Base-by-base conservation (phyloP, 2,329 filamentous ascomycete genomes). In the Monilinia aucupariae region DNA sequence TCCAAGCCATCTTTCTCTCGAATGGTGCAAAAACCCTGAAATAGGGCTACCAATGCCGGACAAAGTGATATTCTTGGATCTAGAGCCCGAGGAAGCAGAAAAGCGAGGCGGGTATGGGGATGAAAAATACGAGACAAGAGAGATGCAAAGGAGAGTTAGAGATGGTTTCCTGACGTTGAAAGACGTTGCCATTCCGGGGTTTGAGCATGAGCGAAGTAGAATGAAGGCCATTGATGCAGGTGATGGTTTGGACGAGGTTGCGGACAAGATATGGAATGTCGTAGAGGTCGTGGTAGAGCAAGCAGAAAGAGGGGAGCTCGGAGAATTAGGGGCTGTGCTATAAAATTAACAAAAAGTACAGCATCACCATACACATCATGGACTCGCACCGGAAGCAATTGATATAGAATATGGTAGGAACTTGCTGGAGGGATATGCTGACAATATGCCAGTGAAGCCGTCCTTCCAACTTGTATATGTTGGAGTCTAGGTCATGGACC, bases 1-100 rank as follows among this genome's bases (percentile, higher is more conserved):
- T 27, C 34, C 52, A 20, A 48, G n/a, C 15, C 45, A 59, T 6
- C 81, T 97, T 15, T 78, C 82, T 0, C 79, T 97, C 0, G 76
- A 82, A 0, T 99, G 94, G 92, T 92, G 91, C 9, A 86, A 90
- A 69, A 82, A 86, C 20, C 91, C 92, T 1, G 94, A 97, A 71
- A 82, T 90, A 17, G 93, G 93, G 0, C 81, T 99, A 0, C 93
- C 94, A 1, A 84, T 89, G 5, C 93, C 94, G 0, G 94, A 99
- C 77, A 74, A 92, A 12, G 91, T 93, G 13, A 75, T 97, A 0
- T 97, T 97, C 72, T 81, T 99, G 39, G 90, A 94, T 72, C 83
- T 97, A 58, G 85, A 87, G 8, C 84, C 90, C 43, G 83, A 86
- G 55, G 83, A 86, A 64, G 92, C 92, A 12, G 84, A 83, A 37